Conservation (phyloP, 306 rosid species). For the Parietaria judaica region DNA sequence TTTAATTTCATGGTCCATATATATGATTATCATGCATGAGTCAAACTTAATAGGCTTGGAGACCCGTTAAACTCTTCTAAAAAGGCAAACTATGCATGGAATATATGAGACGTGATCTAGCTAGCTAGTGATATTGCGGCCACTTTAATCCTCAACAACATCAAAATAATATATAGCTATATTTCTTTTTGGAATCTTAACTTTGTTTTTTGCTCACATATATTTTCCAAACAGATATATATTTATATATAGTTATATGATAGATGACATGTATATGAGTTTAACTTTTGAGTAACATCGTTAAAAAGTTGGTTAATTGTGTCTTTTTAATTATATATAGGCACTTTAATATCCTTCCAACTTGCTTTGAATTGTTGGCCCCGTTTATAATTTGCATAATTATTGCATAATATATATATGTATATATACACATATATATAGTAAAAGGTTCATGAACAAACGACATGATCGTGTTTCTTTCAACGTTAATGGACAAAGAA, state of each 20-base stretch:
- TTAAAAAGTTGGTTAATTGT: background rate
- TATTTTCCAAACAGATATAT: too few species aligned
- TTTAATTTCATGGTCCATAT: background rate
- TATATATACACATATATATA: background rate
- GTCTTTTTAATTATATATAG: slow-evolving; percentile 10
- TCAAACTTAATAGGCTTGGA: background rate
- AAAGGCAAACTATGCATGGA: background rate
- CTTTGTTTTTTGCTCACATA: too few species aligned
- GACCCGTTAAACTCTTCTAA: background rate
- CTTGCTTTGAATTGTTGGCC: background rate
- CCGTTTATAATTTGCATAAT: background rate
- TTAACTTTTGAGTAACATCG: slow-evolving; percentile 3
- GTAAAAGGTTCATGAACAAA: background rate
- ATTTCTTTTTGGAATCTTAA: too few species aligned
- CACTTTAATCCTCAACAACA: background rate
- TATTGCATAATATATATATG: background rate
- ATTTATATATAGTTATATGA: too few species aligned
- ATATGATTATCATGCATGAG: background rate
- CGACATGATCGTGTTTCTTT: background rate
- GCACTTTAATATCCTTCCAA: background rate
- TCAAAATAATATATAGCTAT: too few species aligned
- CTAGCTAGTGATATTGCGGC: background rate
- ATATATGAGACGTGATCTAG: background rate
- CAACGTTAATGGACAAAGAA: background rate
- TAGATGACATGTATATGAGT: background rate